Evolutionary conservation across 345 rosid genomes (phyloP), one percentile per base, ranked within the genome.

Genomic region (Turritis glabra): DNA sequence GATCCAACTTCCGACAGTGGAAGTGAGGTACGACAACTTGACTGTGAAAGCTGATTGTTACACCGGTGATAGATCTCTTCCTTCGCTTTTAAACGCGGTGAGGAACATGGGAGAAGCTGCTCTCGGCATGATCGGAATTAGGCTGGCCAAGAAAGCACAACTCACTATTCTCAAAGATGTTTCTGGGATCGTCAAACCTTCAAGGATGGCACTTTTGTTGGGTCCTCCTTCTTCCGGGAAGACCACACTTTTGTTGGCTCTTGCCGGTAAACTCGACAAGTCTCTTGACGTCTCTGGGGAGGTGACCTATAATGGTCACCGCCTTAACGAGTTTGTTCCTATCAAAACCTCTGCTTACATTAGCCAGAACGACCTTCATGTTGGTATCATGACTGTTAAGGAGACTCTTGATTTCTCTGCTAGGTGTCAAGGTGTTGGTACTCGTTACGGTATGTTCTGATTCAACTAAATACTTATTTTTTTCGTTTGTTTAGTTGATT

Each of bases 151-250:
- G 69, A 84, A 77, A 60, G 80, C 86, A 0, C 87, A 85, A 54
- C 83, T 91, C 40, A 91, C 91, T 33, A 89, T 91, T 29, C 88
- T 91, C 27, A 85, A 89, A 74, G 84, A 87, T 64, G 86, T 81
- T 7, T 85, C 90, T 0, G 97, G 92, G 4, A 75, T 91, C 27
- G 47, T 91, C 2, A 91, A 89, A 64, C 97, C 95, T 56, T 80
- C 89, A 0, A 86, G 97, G 88, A 87, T 89, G 94, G 59, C 95
- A 12, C 83, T 91, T 0, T 69, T 91, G 63, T 69, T 89, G 22
- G 97, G 97, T 17, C 97, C 97, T 32, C 97, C 97, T 4, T 89
- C 97, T 13, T 89, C 97, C 0, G 97, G 97, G n/a, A 91, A 91
- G 81, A 89, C 94, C 2, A 86, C 86, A 11, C 87, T 91, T 73